phyloP scores from a whole-genome alignment of 306 rosid species.

The peach (Prunus persica) region Prunus_persica_NCBIv2 NC_034009.1:10589001-10589500 shows the following conservation, averaged over 20 bases:
- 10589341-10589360: conserved; percentile 97
- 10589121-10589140: conserved; percentile 94
- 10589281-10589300: conserved; percentile 80
- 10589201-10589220: conserved; percentile 94
- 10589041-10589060: neutral
- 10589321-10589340: conserved; percentile 92
- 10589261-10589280: conserved; percentile 86
- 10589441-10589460: conserved; percentile 26
- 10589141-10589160: conserved; percentile 96
- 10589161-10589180: conserved; percentile 94
- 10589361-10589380: conserved; percentile 71
- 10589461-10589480: conserved; percentile 35
- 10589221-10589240: conserved; percentile 80
- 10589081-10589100: neutral
- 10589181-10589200: conserved; percentile 81
- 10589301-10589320: conserved; percentile 73
- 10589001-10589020: too few relatives aligned
- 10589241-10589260: conserved; percentile 64
- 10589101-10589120: conserved; percentile 72
- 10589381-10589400: conserved; percentile 33
- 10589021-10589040: too few relatives aligned
- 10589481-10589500: neutral
- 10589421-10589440: neutral
- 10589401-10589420: conserved; percentile 37
- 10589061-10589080: neutral